Conservation (phyloP, 2,329 filamentous ascomycete species). For the Phaeosphaeria sp. region DNA sequence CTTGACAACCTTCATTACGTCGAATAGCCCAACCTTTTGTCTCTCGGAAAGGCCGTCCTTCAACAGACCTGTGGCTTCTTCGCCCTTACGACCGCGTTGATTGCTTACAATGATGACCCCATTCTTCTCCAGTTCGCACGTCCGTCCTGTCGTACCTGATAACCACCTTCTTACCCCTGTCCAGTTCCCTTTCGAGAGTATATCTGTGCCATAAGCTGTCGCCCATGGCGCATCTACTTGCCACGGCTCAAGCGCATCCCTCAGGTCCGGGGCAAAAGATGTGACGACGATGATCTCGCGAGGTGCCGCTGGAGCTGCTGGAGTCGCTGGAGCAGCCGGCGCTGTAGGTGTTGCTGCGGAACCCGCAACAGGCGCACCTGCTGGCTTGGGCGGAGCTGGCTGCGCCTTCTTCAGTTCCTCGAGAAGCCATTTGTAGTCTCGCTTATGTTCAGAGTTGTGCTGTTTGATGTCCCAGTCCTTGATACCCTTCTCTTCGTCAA, state of each 20-base stretch:
- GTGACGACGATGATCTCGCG: conserved; percentile 58
- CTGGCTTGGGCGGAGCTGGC: conserved; percentile 10
- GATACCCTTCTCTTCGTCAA: conserved; percentile 56
- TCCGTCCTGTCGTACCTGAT: conserved; percentile 56
- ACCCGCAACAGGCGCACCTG: conserved; percentile 2
- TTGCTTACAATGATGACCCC: conserved; percentile 52
- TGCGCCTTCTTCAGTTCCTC: conserved; percentile 41
- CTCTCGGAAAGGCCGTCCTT: conserved; percentile 35
- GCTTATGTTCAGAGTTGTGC: conserved; percentile 58
- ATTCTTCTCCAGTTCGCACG: conserved; percentile 48
- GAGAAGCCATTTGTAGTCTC: conserved; percentile 61
- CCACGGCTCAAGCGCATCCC: conserved; percentile 57
- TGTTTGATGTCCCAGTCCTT: conserved; percentile 56
- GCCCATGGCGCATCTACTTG: conserved; percentile 57
- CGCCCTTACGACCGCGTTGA: conserved; percentile 52
- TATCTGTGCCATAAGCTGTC: conserved; percentile 62
- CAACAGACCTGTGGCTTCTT: conserved; percentile 32
- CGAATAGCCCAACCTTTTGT: conserved; percentile 34
- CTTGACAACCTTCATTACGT: conserved; percentile 33
- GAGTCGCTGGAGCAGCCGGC: background rate
- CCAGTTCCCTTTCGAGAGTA: conserved; percentile 56
- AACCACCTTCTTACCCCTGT: conserved; percentile 50
- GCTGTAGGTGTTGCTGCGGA: background rate
- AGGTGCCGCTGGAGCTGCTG: background rate
- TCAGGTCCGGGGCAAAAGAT: conserved; percentile 64